phyloP scores from a whole-genome alignment of 2,329 filamentous ascomycete species.

The Amylocarpus encephaloides region DNA sequence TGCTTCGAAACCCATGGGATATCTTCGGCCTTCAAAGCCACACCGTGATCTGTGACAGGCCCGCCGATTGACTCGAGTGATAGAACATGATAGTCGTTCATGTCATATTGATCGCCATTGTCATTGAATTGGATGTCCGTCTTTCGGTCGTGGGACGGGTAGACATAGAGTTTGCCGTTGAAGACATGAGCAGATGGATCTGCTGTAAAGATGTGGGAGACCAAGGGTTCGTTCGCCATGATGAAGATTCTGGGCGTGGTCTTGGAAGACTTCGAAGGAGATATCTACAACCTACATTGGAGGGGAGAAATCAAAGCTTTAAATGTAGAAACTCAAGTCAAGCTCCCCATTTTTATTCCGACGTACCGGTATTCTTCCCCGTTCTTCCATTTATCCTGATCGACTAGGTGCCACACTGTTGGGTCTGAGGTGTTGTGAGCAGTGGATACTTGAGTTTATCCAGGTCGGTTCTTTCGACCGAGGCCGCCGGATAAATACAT shows the following conservation, averaged over 20 bases:
- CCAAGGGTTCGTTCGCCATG: conserved; percentile 11
- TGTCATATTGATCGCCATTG: conserved; percentile 81
- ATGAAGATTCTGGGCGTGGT: background rate
- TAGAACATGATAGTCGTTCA: conserved; percentile 79
- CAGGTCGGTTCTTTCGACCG: background rate
- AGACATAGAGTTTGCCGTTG: conserved; percentile 68
- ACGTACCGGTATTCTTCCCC: background rate
- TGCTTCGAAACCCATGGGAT: conserved; percentile 75
- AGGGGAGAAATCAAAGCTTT: background rate
- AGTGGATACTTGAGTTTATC: background rate
- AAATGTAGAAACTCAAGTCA: background rate
- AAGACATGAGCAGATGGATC: conserved; percentile 79
- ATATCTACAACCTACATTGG: background rate
- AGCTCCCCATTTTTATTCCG: conserved; percentile 3
- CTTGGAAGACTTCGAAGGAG: background rate
- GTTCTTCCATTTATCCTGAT: conserved; percentile 5
- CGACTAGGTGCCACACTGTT: background rate
- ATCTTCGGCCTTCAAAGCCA: conserved; percentile 57
- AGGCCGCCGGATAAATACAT: background rate
- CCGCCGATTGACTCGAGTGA: conserved; percentile 47
- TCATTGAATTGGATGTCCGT: conserved; percentile 71
- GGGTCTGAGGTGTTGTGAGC: background rate
- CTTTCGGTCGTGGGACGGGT: conserved; percentile 74
- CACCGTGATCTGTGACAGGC: conserved; percentile 65
- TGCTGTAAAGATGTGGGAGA: conserved; percentile 62